Base-by-base conservation (phyloP, 371 early-diverging fungal species). In the Lichtheimia ramosa region DNA sequence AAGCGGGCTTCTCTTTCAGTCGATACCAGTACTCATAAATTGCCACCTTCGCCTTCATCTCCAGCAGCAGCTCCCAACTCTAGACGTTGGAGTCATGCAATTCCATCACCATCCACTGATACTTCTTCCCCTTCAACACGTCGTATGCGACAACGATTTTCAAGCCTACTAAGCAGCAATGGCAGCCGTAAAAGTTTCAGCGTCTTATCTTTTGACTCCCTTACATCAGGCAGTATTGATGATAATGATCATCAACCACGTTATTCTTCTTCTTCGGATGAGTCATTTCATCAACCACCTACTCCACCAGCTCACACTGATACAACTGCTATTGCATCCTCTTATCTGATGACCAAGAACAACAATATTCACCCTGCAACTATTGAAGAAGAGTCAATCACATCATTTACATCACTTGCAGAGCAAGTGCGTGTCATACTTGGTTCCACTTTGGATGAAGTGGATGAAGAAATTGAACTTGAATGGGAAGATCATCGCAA, bases 401-500 rank as follows among this genome's bases (percentile, higher is more conserved):
- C 34, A 34, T 6, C n/a, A 16, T 21, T 8, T 10, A 46, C 10
- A 10, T 46, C 46, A 2, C 46, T 46, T 21, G 59, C 59, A 42
- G 40, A 20, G 10, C 59, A 68, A 23, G 68, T 68, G 34, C 56
- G 61, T 28, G 5, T 27, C 18, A 58, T 68, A 12, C 57, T 68
- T 13, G 68, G 68, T 3, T 56, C 63, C 3, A 39, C 63, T 18
- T 20, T 68, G 56, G 60, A 58, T 6, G 63, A 68, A 28, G 63
- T 60, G 16, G 68, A 68, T 40, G 53, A 56, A 43, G 68, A 68
- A 51, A 68, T 68, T 24, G 68, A 68, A 40, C 24, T 54, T 21
- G 68, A 68, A 48, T 68, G 68, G 68, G 68, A 68, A 40, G 57
- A 4, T 5, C 63, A 68, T 59, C 68, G 63, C 3, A 46, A 57